Base-by-base conservation (phyloP, 495 filamentous ascomycete genomes). In the Lasiosphaeriaceae sp. region DNA sequence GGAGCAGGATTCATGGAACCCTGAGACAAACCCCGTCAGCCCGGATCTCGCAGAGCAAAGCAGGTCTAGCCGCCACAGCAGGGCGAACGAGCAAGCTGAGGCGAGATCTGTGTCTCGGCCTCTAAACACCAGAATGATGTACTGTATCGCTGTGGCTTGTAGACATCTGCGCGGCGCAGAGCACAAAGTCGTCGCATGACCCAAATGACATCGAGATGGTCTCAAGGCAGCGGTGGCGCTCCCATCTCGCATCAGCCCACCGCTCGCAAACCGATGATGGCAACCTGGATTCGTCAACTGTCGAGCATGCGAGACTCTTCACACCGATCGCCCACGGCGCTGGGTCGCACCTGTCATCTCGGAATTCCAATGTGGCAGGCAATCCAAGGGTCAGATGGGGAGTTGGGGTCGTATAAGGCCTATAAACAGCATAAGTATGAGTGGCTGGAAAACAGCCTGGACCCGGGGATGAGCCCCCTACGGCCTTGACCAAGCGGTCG, bases 141-240 rank as follows among this genome's bases (percentile, higher is more conserved):
- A 22, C 12, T 54, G 39, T 54, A 45, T 19, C 37, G 8, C 53
- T 16, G 53, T 55, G 45, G 43, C 43, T 47, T 55, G n/a, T 24
- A 55, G 52, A 55, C 53, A 46, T 17, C 21, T 22, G 34, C 12
- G 19, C 50, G 50, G 23, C 11, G 52, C 22, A 48, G 31, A 44
- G 35, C 21, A 56, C 54, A 50, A 43, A n/a, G 37, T 8, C 14
- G 54, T 44, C 54, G 21, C 54, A 50, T 56, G 54, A 56, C 54
- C 47, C 9, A 16, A 26, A 50, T 56, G 26, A 31, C 26, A 31
- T 31, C 26, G 26, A 31, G 26, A 31, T 31, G 26, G 26, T 31
- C 26, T 31, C 26, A 31, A 31, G 4, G 3, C 26, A 52, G n/a
- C 35, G 31, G 50, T 43, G 37, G 16, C 26, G 26, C 3, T 31